Evolutionary conservation across 2,329 filamentous ascomycete genomes (phyloP).

Genomic region (Stromatinia cepivora): DNA sequence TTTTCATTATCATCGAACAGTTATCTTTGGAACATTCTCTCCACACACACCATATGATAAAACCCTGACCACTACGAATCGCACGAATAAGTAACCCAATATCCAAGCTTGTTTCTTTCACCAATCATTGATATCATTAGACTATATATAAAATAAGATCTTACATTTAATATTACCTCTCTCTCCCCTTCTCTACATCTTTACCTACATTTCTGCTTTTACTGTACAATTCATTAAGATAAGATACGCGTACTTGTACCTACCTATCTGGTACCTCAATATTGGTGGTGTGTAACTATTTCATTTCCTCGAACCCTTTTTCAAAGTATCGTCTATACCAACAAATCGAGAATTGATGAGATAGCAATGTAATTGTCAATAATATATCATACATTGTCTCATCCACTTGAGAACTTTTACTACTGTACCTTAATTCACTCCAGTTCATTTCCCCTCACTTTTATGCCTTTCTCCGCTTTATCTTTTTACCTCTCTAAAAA

Average conservation of each 20-base stretch:
- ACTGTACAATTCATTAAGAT: background rate
- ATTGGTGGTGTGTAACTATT: constrained; percentile 9
- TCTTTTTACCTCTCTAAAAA: background rate
- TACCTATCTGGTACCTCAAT: background rate
- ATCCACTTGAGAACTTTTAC: background rate
- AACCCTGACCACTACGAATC: background rate
- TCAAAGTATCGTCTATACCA: background rate
- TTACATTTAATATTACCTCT: background rate
- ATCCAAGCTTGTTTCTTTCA: background rate
- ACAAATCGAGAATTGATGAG: constrained; percentile 10
- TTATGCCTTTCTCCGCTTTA: background rate
- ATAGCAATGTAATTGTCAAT: background rate
- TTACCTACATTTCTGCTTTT: background rate
- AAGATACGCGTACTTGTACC: constrained; percentile 6
- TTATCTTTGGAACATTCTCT: constrained; percentile 1
- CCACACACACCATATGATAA: background rate
- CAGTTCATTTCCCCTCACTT: background rate
- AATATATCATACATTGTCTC: background rate
- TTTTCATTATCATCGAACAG: constrained; percentile 2
- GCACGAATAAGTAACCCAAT: background rate
- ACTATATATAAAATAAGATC: background rate
- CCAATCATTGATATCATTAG: background rate
- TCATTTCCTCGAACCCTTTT: constrained; percentile 1
- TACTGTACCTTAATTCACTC: background rate
- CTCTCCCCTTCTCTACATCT: background rate